Evolutionary conservation across 805 yeast genomes (phyloP).

Genomic region (Cyberlindnera mycetangii): DNA sequence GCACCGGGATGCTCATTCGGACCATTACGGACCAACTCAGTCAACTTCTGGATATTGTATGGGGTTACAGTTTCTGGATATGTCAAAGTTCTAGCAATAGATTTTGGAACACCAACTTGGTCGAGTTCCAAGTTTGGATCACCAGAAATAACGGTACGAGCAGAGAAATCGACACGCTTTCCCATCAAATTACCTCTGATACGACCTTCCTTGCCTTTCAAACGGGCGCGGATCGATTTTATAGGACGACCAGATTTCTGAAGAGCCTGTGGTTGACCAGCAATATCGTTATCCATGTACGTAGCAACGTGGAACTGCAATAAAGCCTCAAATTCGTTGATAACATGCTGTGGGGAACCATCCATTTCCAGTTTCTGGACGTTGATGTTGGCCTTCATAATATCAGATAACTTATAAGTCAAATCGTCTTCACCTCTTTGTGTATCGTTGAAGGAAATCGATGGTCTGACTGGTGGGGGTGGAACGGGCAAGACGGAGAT

Average conservation of each 20-base stretch:
- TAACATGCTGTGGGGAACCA: conserved; percentile 98
- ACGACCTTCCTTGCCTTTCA: conserved; percentile 99
- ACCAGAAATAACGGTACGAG: conserved; percentile 98
- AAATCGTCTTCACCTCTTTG: conserved; percentile 99
- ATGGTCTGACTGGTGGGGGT: conserved; percentile 99
- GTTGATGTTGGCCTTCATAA: conserved; percentile 91
- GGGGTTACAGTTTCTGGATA: conserved; percentile 99
- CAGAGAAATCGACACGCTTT: conserved; percentile 98
- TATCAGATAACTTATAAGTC: conserved; percentile 95
- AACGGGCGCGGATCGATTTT: conserved; percentile 97
- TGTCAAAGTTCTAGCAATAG: conserved; percentile 91
- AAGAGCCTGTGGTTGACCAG: conserved; percentile 98
- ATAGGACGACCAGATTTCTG: conserved; percentile 99
- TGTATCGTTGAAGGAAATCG: conserved; percentile 95
- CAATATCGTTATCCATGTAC: conserved; percentile 98
- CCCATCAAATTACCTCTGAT: conserved; percentile 99
- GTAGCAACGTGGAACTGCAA: conserved; percentile 98
- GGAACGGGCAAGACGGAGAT: conserved; percentile 98
- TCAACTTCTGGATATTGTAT: conserved; percentile 88
- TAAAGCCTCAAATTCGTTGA: conserved; percentile 92
- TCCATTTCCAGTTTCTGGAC: conserved; percentile 98
- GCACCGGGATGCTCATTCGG: conserved; percentile 99
- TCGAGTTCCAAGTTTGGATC: conserved; percentile 97
- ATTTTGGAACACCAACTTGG: conserved; percentile 98
- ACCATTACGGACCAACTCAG: conserved; percentile 93